Base-by-base conservation (phyloP, 179 eudicot genomes). In the Carnegiea gigantea region DNA sequence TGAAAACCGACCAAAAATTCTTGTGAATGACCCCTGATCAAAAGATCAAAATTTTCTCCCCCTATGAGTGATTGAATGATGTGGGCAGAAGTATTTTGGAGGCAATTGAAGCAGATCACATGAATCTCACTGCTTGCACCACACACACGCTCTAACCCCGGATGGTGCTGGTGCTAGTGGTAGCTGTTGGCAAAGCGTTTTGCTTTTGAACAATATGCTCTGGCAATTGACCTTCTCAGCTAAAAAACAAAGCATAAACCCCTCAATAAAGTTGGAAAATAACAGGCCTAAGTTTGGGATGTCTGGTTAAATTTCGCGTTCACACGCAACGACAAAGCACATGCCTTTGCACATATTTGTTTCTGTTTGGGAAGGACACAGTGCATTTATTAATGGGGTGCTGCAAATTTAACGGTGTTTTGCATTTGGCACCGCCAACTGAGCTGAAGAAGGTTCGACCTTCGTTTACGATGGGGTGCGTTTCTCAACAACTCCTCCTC, bases 121-220 rank as follows among this genome's bases (percentile, higher is more conserved):
- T 85, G 94, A 88, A 82, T 88, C 94, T 85, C 83, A 87, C 92
- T 83, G 12, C 54, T 60, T 78, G 60, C 28, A 43, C 14, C 43
- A 70, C 77, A 51, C 3, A 54, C 62, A 54, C 49, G 18, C 65
- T 76, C 81, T 54, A 70, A 14, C 73, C 46, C 9, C 17, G 10
- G 73, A 68, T 57, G 28, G 60, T 70, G 53, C 10, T 51, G 57
- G 43, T 38, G 9, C 44, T 40, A 40, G 44, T 40, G 77, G 28
- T 82, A 78, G 84, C 81, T 72, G 85, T 20, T 46, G 46, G 65
- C 33, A 59, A 43, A 23, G 75, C 36, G 30, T 76, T 77, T 53
- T 70, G 23, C 17, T 26, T 82, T 64, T 81, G 77, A 54, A 60
- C 40, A 71, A 40, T 72, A n/a, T 26, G 26, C 13, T 18, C 57